These are phyloP conservation scores for Parasitella parasitica DNA, from an alignment of 371 early-diverging fungal species.

Conservation along the genomic window DNA sequence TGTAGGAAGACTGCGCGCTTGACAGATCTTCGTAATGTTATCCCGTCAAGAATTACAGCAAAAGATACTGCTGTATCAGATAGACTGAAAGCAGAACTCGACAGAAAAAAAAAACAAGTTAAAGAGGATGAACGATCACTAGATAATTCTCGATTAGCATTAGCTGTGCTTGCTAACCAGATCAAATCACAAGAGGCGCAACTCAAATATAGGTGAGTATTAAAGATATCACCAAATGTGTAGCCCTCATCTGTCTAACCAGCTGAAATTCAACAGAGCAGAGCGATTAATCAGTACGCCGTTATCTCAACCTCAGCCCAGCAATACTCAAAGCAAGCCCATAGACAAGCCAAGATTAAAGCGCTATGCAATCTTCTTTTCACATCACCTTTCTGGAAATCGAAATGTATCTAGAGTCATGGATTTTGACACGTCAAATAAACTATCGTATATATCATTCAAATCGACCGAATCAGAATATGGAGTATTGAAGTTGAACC, in stretches of 20 bases:
- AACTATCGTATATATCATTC: not conserved
- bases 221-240: not conserved
- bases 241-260: not conserved
- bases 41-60: conserved; percentile 3
- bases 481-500: not conserved
- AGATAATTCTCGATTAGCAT: not conserved
- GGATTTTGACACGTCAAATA: not conserved
- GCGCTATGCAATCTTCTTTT: not conserved
- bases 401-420: not conserved
- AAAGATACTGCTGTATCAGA: conserved; percentile 6
- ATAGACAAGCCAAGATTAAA: not conserved
- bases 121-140: not conserved
- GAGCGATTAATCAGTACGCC: not conserved
- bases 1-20: conserved; percentile 5
- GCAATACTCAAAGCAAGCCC: no score
- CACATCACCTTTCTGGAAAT: not conserved
- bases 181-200: not conserved
- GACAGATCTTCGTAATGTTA: conserved; percentile 6
- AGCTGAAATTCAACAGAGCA: not conserved
- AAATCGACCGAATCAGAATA: not conserved
- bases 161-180: not conserved
- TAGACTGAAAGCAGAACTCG: conserved; percentile 3
- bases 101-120: not conserved
- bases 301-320: no score
- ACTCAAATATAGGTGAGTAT: not conserved